These are phyloP conservation scores for Mycosphaerelloides madeirae DNA, from an alignment of 2,329 filamentous ascomycete species.

Conservation along the genomic window DNA sequence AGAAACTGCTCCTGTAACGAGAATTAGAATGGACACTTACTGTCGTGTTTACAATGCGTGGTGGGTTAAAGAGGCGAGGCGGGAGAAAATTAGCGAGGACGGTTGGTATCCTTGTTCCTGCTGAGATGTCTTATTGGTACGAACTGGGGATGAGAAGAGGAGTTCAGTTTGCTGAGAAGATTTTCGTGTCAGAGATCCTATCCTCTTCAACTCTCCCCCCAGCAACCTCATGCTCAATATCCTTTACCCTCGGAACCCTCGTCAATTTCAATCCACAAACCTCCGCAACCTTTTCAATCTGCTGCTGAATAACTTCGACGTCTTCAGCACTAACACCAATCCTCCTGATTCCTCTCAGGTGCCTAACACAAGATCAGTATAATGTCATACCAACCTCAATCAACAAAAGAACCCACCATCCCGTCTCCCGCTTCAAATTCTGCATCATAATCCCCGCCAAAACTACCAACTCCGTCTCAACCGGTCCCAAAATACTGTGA, in stretches of 20 bases:
- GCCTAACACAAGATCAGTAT: slow-evolving; percentile 20
- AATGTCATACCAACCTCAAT: too few species aligned
- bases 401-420: slow-evolving; percentile 41
- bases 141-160: too few species aligned
- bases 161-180: too few species aligned
- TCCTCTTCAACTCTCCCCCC: too few species aligned
- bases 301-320: slow-evolving; percentile 40
- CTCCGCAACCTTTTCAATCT: slow-evolving; percentile 36
- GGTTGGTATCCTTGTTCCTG: too few species aligned
- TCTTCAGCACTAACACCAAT: slow-evolving; percentile 46
- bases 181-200: too few species aligned
- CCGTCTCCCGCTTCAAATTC: slow-evolving; percentile 49
- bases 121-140: too few species aligned
- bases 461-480: slow-evolving; percentile 54
- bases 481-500: slow-evolving; percentile 48
- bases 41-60: too few species aligned
- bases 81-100: too few species aligned
- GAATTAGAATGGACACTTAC: too few species aligned
- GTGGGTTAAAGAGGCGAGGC: too few species aligned
- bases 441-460: slow-evolving; percentile 55
- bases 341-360: slow-evolving; percentile 48
- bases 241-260: slow-evolving; percentile 36
- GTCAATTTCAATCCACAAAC: slow-evolving; percentile 34
- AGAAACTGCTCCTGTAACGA: too few species aligned
- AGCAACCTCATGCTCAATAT: slow-evolving; percentile 39